Base-by-base conservation (phyloP, 2,329 filamentous ascomycete genomes). In the Xylariaceae sp. region DNA sequence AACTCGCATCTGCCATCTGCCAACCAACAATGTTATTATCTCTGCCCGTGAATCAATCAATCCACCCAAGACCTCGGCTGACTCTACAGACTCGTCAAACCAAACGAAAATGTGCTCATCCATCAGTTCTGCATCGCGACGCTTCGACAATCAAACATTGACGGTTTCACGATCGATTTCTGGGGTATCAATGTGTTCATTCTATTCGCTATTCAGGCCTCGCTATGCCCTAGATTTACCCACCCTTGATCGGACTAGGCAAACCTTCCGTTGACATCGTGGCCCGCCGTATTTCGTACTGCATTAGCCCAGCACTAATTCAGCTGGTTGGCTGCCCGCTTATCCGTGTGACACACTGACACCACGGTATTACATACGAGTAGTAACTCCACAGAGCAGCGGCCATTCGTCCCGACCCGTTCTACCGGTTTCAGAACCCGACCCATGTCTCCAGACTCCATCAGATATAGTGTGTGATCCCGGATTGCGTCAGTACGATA, bases 361-460 rank as follows among this genome's bases (percentile, higher is more conserved):
- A 30, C 23, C 23, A 30, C 23, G 23, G 23, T n/a, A n/a, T n/a
- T n/a, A n/a, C n/a, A n/a, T n/a, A n/a, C n/a, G n/a, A n/a, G n/a
- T 18, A 18, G 17, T 18, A 37, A 51, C 52, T 59, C 48, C 42
- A 15, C 39, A 39, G 30, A 56, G 42, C 45, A 23, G 45, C 47
- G 30, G 15, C 37, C 17, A 49, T 53, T 62, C 15, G 17, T 54
- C 51, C 39, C 55, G 47, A 54, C 37, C 37, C 30, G 56, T 52
- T 50, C 45, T 42, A 37, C 30, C 30, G 10, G 59, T 62, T 64
- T 63, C 57, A 59, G 48, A 50, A 13, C 56, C 45, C 44, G 35
- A 51, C 44, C 55, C 37, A 42, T 52, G 18, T 15, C 48, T 49
- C 55, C 39, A 51, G 23, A 30, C 23, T 30, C 23, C 23, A 30